Conservation (phyloP, 2,329 filamentous ascomycete genomes). For the Thelonectria blattea region DNA sequence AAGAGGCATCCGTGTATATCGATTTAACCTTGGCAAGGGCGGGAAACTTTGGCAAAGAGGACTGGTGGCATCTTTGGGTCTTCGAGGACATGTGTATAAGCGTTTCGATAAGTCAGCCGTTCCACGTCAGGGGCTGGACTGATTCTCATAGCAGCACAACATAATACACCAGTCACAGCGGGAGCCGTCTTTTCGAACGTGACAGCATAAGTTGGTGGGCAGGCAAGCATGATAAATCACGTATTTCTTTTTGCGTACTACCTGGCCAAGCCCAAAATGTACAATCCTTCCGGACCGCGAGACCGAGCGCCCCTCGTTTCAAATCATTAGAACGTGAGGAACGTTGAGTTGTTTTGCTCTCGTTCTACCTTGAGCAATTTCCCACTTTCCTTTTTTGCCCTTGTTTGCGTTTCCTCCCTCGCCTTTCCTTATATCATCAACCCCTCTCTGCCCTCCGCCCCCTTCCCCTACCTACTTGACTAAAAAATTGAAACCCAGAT, state of each 20-base stretch:
- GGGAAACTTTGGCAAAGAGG: neutral
- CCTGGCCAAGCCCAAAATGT: constrained; percentile 23
- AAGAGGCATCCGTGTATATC: neutral
- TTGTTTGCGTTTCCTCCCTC: constrained; percentile 15
- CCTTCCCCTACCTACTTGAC: neutral
- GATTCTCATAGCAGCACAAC: neutral
- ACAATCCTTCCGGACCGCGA: constrained; percentile 14
- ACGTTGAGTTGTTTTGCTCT: constrained; percentile 8
- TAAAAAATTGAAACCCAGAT: no score
- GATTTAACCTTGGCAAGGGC: neutral
- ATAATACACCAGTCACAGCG: neutral
- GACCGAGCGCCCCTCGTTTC: constrained; percentile 35
- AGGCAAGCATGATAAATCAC: constrained; percentile 25
- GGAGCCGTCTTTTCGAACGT: no score
- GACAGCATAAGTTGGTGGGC: neutral
- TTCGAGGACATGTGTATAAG: neutral
- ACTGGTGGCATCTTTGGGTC: neutral
- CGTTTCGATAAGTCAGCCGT: neutral
- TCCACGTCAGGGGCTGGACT: neutral
- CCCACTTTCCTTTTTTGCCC: constrained; percentile 15
- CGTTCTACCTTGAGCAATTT: constrained; percentile 28
- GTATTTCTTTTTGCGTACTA: constrained; percentile 36
- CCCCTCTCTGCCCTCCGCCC: constrained; percentile 20
- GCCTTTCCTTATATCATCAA: constrained; percentile 16
- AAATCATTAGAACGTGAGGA: constrained; percentile 39